Base-by-base conservation (phyloP, 192 early-diverging fungal species). In the Gamsiella multidivaricata region DNA sequence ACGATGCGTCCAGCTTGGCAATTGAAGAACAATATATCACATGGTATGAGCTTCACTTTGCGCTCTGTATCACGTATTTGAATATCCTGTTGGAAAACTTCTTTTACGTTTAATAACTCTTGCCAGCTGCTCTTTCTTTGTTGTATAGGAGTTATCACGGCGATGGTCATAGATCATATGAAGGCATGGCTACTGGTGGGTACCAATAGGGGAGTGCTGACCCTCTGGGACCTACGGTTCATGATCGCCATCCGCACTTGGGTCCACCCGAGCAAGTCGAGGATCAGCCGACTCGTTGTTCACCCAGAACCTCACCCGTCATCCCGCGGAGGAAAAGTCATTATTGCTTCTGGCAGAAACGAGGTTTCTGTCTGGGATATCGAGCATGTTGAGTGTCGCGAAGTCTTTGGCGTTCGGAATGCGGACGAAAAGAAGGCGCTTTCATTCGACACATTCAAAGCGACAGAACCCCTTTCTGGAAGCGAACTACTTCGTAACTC, bases 361-460 rank as follows among this genome's bases (percentile, higher is more conserved):
- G 94, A 96, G 60, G 78, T 95, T 11, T 90, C 90, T n/a, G 70
- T 93, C 0, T 96, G 94, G 94, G 89, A 96, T 72, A 83, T 96
- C 46, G 89, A 90, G 28, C 80, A 80, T n/a, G 68, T 84, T 15
- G 79, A 87, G 52, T 95, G 94, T 74, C 64, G 81, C 15, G 88
- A 94, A 70, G 86, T 93, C 3, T 94, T 87, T 88, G 92, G 83
- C 26, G 89, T 89, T 1, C 83, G 81, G 60, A 63, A 61, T 33
- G 84, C 70, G 2, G 84, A 86, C 60, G 87, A 86, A 37, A 84
- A 83, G 56, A 75, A 60, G 26, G 70, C 76, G 3, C 43, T 83
- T 17, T 70, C 80, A 10, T 67, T 80, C 31, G 79, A 87, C 33
- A 80, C 63, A 1, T 88, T 84, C 71, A 85, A 84, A 79, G 88